phyloP scores from a whole-genome alignment of 148 eudicot species.

The Salicornia ramosissima region DNA sequence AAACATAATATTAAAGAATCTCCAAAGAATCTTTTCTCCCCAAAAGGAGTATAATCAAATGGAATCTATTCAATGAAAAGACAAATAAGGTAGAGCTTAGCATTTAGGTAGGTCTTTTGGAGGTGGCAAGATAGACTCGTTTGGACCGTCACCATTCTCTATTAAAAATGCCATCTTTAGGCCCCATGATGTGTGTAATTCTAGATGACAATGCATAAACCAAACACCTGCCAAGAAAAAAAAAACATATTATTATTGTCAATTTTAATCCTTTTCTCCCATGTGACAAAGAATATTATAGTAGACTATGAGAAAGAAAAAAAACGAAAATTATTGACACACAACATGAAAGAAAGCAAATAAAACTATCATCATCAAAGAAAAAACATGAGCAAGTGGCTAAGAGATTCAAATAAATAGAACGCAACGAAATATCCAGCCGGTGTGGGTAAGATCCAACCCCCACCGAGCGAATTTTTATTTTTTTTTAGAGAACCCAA shows the following conservation, averaged over 20 bases:
- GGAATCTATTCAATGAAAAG: not conserved
- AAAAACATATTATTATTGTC: not conserved
- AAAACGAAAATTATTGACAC: too few species aligned
- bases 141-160: conserved; percentile 59
- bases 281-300: too few species aligned
- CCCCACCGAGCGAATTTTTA: too few species aligned
- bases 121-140: conserved; percentile 51
- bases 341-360: too few species aligned
- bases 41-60: conserved; percentile 8
- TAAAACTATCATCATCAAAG: too few species aligned
- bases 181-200: conserved; percentile 80
- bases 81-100: conserved; percentile 15
- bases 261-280: too few species aligned
- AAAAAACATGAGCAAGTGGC: too few species aligned
- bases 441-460: too few species aligned
- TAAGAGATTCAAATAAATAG: too few species aligned
- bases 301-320: too few species aligned
- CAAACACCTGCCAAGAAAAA: conserved; percentile 44
- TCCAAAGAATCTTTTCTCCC: conserved; percentile 21
- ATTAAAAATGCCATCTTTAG: conserved; percentile 71
- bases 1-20: conserved; percentile 9
- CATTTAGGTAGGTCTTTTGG: conserved; percentile 70
- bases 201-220: conserved; percentile 80
- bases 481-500: too few species aligned
- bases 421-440: too few species aligned